phyloP scores from a whole-genome alignment of 371 early-diverging fungal genomes.

The Parasitella parasitica region DNA sequence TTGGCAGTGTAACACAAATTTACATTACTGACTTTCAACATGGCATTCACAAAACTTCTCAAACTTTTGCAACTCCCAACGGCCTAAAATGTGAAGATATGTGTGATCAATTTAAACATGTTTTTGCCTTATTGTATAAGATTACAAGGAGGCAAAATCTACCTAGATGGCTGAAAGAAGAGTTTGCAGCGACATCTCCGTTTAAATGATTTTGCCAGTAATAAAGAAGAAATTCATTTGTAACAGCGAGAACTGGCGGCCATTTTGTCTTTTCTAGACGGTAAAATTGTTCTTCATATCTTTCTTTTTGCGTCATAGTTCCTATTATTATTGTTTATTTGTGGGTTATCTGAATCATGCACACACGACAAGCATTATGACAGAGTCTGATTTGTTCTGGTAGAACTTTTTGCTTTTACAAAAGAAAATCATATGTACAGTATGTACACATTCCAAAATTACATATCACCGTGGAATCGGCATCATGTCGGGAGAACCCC shows the following conservation, averaged over 20 bases:
- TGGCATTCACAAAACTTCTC: neutral
- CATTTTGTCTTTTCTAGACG: neutral
- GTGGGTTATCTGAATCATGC: neutral
- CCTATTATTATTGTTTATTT: neutral
- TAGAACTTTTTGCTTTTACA: neutral
- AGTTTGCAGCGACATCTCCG: neutral
- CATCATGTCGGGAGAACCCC: neutral
- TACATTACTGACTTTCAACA: constrained; percentile 17
- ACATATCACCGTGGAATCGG: neutral
- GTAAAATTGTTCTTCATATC: constrained; percentile 15
- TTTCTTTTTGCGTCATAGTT: neutral
- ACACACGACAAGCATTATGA: neutral
- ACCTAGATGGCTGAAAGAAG: neutral
- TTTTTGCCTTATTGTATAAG: neutral
- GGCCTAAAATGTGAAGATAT: neutral
- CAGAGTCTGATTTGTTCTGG: neutral
- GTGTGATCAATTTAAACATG: neutral
- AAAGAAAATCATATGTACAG: too few relatives aligned
- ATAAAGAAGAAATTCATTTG: neutral
- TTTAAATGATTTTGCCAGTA: constrained; percentile 1
- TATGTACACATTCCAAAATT: neutral
- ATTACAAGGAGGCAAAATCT: neutral
- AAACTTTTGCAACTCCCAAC: neutral
- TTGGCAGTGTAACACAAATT: constrained; percentile 7
- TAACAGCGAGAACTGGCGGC: neutral